Evolutionary conservation across 1,284 basidiomycete species (phyloP), one percentile per base, ranked within the genome.

Genomic region (Exobasidium cylindrosporum): DNA sequence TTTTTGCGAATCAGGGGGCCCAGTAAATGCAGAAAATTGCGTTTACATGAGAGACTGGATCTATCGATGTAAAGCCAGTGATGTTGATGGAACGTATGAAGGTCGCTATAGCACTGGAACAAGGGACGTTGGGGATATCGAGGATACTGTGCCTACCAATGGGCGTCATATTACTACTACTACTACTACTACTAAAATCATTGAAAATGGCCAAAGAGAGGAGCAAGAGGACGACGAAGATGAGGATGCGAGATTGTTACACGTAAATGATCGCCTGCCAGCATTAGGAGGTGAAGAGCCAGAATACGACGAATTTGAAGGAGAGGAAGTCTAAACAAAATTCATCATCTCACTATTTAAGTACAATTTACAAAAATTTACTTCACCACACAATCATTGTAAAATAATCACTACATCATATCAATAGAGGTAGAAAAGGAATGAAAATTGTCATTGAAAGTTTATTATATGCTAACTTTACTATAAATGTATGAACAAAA

Each of bases 11-110:
- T 64, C 68, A 31, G 64, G 66, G 4, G 74, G 74, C 1, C 73
- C 74, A 1, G 72, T 74, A 29, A 77, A 72, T 57, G 73, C 74
- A 13, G 66, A 69, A 58, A 61, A 47, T 1, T 77, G 74, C 49
- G 59, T 67, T 54, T 75, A 77, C 62, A 76, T 59, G 50, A 72
- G 67, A 30, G 65, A 59, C 14, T 67, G 66, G 66, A 46, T 67
- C 23, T 57, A 40, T 23, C 4, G 53, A 14, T 5, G 53, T 28
- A 55, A 6, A 29, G 29, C 32, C 13, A 55, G 29, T 11, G 53
- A 23, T 17, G 28, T 32, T 29, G 29, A 55, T 44, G 53, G 53
- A 23, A n/a, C n/a, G n/a, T 17, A 35, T 35, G 24, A 44, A 21
- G 53, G 5, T 11, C 17, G 28, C 24, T 17, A 31, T 4, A 44